phyloP scores from a whole-genome alignment of 441 rosid genomes.

The Croton laevigatus region DNA sequence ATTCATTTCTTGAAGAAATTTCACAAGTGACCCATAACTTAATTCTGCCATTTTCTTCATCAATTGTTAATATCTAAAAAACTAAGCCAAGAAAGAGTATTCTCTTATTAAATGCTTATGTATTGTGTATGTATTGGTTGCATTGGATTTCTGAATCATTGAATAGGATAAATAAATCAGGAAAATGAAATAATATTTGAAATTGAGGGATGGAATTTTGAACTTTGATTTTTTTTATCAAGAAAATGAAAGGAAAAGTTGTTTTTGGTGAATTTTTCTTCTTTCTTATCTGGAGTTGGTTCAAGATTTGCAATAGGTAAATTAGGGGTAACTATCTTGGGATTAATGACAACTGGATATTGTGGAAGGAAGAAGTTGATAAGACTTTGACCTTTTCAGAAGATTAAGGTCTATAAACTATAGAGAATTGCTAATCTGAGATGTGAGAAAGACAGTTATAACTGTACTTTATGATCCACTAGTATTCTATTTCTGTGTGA shows the following conservation, averaged over 20 bases:
- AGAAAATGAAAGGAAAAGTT: background rate
- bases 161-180: no score
- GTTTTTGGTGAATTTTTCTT: background rate
- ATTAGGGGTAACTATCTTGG: background rate
- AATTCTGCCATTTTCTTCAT: slow-evolving; percentile 42
- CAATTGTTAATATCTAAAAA: background rate
- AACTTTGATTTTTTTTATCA: background rate
- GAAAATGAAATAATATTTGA: background rate
- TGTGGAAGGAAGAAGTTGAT: background rate
- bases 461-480: background rate
- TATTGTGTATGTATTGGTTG: no score
- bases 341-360: background rate
- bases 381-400: background rate
- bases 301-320: background rate
- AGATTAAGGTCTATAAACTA: background rate
- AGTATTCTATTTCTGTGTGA: background rate
- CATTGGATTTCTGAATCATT: no score
- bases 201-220: background rate
- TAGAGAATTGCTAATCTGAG: background rate
- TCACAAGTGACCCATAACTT: slow-evolving; percentile 52
- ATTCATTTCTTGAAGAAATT: slow-evolving; percentile 55
- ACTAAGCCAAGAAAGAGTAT: background rate
- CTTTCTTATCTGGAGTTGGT: background rate
- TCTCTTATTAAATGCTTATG: background rate
- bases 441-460: background rate